Percentiles rank a stretch among this genome's conserved stretches.
These are phyloP conservation scores for Wallemia mellicola DNA, from an alignment of 1,284 basidiomycete genomes.

Conservation along the genomic window DNA sequence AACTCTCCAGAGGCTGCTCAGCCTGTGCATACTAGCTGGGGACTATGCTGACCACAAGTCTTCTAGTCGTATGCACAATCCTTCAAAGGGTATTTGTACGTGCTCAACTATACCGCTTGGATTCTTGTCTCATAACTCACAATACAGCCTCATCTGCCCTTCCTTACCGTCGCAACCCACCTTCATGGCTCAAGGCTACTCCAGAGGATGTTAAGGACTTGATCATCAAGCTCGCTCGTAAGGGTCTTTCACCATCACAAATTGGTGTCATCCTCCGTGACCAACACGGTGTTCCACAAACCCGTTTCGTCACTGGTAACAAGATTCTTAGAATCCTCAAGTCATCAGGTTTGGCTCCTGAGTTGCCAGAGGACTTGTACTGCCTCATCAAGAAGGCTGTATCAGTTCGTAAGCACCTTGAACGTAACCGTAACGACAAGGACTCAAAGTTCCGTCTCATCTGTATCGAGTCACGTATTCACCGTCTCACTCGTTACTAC, in stretches of 20 bases:
- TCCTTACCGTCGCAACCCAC: slow-evolving; percentile 81
- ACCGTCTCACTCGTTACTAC: slow-evolving; percentile 85
- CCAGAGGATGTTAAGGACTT: slow-evolving; percentile 85
- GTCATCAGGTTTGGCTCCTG: slow-evolving; percentile 70
- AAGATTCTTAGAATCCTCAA: slow-evolving; percentile 98
- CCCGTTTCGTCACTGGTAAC: slow-evolving; percentile 95
- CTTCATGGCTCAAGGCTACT: slow-evolving; percentile 87
- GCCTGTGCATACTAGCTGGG: neutral
- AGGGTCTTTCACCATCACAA: slow-evolving; percentile 90
- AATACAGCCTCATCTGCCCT: slow-evolving; percentile 65
- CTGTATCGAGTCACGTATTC: slow-evolving; percentile 94
- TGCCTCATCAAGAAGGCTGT: slow-evolving; percentile 99
- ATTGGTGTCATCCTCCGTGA: slow-evolving; percentile 96
- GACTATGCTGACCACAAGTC: slow-evolving; percentile 1
- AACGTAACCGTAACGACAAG: slow-evolving; percentile 94
- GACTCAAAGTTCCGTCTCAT: slow-evolving; percentile 92
- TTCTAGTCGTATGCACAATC: slow-evolving; percentile 73
- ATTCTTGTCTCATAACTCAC: slow-evolving; percentile 2
- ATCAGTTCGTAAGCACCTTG: slow-evolving; percentile 91
- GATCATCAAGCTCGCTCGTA: slow-evolving; percentile 88
- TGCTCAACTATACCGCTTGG: slow-evolving; percentile 9
- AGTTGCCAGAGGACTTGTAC: slow-evolving; percentile 98
- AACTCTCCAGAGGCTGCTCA: neutral
- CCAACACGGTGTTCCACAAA: slow-evolving; percentile 81
- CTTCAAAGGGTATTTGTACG: slow-evolving; percentile 88